Evolutionary conservation across 1,284 basidiomycete species (phyloP), one percentile per base, ranked within the genome.

Genomic region (Apiotrichum gamsii): DNA sequence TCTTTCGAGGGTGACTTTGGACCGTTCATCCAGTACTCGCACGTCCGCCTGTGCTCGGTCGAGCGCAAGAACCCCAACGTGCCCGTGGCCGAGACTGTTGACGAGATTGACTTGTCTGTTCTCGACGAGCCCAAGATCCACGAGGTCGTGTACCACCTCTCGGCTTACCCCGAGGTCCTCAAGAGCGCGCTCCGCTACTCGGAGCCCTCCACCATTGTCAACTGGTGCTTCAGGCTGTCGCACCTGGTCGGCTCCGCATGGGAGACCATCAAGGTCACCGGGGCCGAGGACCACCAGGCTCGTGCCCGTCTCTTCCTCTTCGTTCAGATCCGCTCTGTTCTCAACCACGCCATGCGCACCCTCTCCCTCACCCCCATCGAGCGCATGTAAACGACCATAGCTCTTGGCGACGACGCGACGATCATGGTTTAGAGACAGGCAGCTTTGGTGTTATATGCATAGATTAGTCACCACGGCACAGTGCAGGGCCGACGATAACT

Each of bases 1-100:
- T 90, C 87, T 28, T 97, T 96, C 69, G 90, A 96, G 71, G 94
- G 94, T 39, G 94, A 97, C 74, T 97, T 94, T 2, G 94, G 72
- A 21, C 87, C 89, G 0, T 94, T 93, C 74, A 81, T 95, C 34
- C 91, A 94, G 77, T 97, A 97, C 72, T 90, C 93, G 5, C 94
- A 97, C 74, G 93, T 94, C 60, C 87, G 94, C 29, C 78, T 98
- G 31, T 83, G 85, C 45, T 96, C 91, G 4, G 87, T 97, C 65
- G 84, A 84, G 64, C 87, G 94, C 51, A 95, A 94, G 73, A 93
- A 93, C 72, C 89, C 90, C 14, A 82, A 90, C 54, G 82, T 94
- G 37, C 61, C 69, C 43, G 75, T 91, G 33, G 87, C 90, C 14
- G 72, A 79, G 1, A 72, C 75, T 21, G 80, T 84, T 25, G 74